A percentile compares a stretch with the other conserved stretches of the same genome.
These are phyloP conservation scores for Ulmus americana DNA, from an alignment of 331 rosid genomes.

Conservation along the genomic window DNA sequence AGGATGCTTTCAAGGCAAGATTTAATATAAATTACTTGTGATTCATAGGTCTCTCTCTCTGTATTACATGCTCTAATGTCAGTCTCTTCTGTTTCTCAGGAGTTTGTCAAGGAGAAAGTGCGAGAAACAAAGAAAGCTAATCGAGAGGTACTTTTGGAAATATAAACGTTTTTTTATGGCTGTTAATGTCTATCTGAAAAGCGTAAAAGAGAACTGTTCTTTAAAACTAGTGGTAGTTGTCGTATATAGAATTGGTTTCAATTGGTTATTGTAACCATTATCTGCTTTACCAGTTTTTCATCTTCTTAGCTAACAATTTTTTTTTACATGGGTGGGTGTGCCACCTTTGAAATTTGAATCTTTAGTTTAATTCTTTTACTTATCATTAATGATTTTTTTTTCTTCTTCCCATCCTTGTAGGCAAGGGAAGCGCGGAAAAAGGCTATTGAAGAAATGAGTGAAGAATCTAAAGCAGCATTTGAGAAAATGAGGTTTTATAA, in stretches of 20 bases:
- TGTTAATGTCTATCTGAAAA: background rate
- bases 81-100: slow-evolving; percentile 33
- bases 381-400: background rate
- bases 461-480: slow-evolving; percentile 61
- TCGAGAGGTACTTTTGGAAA: slow-evolving; percentile 41
- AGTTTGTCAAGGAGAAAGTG: slow-evolving; percentile 70
- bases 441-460: slow-evolving; percentile 71
- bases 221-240: too few species aligned
- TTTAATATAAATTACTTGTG: slow-evolving; percentile 5
- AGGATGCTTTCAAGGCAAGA: slow-evolving; percentile 66
- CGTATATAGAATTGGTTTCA: too few species aligned
- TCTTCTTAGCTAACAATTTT: too few species aligned
- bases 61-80: background rate
- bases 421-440: slow-evolving; percentile 75
- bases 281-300: too few species aligned
- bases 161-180: background rate
- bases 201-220: too few species aligned
- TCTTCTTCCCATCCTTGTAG: slow-evolving; percentile 25
- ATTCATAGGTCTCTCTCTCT: background rate
- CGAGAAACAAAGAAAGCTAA: slow-evolving; percentile 72
- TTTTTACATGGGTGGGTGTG: too few species aligned
- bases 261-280: too few species aligned
- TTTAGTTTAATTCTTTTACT: too few species aligned
- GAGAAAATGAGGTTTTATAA: slow-evolving; percentile 72
- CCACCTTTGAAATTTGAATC: too few species aligned